phyloP scores from a whole-genome alignment of 169 alveolate genomes.

The Cystoisospora suis region DNA sequence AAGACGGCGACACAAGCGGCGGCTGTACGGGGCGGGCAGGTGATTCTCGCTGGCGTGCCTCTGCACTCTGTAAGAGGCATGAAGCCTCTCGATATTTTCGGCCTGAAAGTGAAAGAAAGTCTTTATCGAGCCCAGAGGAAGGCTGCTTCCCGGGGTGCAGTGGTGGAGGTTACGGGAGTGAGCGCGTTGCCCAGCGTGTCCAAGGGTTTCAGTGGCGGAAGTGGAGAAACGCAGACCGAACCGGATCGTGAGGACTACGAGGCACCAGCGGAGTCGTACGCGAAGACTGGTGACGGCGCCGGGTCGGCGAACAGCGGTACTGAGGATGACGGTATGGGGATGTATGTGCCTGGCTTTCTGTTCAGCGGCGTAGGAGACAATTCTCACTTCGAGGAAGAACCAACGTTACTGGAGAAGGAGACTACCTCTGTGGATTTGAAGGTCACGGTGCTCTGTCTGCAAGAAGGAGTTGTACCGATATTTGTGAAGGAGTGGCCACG shows the following conservation, averaged over 20 bases:
- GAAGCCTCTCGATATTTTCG: constrained; percentile 11
- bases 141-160: not conserved
- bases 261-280: not conserved
- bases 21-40: too few species aligned
- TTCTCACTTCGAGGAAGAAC: not conserved
- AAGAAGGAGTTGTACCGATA: not conserved
- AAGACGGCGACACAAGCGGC: not conserved
- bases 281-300: not conserved
- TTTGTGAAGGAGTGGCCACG: not conserved
- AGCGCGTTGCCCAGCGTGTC: too few species aligned
- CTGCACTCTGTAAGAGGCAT: not conserved
- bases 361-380: not conserved
- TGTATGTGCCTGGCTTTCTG: not conserved
- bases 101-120: constrained; percentile 3
- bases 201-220: not conserved
- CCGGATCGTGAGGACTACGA: not conserved
- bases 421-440: not conserved
- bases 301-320: not conserved
- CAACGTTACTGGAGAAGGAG: not conserved
- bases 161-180: too few species aligned
- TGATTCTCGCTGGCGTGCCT: not conserved
- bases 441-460: constrained; percentile 11
- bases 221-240: not conserved
- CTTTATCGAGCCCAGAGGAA: not conserved
- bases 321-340: not conserved